Conservation (phyloP, 768 basidiomycete species). For the Suillus sp. region DNA sequence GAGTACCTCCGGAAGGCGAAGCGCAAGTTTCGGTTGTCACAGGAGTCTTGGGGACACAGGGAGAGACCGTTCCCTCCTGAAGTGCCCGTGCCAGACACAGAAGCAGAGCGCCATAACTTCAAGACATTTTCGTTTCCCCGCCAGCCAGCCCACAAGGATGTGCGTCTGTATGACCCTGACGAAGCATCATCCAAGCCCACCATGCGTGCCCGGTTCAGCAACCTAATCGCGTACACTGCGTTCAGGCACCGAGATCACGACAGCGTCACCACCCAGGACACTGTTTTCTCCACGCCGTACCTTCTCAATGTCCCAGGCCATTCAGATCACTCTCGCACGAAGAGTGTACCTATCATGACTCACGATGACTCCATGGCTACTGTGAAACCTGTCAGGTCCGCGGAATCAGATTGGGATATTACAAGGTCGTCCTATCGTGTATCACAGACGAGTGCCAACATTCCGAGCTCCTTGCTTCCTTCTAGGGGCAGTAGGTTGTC, state of each 20-base stretch:
- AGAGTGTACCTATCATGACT: background rate
- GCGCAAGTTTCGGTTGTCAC: conserved; percentile 11
- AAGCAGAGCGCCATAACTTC: background rate
- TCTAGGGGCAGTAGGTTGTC: background rate
- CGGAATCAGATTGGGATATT: background rate
- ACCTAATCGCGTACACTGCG: conserved; percentile 2
- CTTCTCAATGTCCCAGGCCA: background rate
- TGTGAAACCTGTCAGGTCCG: background rate
- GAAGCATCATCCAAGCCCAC: conserved; percentile 5
- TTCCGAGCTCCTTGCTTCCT: background rate
- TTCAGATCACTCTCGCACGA: conserved; percentile 8
- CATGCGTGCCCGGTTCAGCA: conserved; percentile 7
- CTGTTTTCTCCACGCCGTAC: background rate
- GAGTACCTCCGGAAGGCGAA: conserved; percentile 1
- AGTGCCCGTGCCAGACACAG: background rate
- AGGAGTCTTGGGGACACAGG: conserved; percentile 14
- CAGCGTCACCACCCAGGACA: conserved; percentile 12
- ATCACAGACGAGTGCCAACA: background rate
- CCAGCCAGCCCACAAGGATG: background rate
- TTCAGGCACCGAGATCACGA: conserved; percentile 12
- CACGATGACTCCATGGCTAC: no score
- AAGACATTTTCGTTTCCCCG: conserved; percentile 7
- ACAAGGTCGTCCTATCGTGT: background rate
- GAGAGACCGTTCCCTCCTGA: background rate
- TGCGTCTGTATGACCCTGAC: background rate